Conservation (phyloP, 176 grass and related monocot genomes). For the Aegilops speltoides region DNA sequence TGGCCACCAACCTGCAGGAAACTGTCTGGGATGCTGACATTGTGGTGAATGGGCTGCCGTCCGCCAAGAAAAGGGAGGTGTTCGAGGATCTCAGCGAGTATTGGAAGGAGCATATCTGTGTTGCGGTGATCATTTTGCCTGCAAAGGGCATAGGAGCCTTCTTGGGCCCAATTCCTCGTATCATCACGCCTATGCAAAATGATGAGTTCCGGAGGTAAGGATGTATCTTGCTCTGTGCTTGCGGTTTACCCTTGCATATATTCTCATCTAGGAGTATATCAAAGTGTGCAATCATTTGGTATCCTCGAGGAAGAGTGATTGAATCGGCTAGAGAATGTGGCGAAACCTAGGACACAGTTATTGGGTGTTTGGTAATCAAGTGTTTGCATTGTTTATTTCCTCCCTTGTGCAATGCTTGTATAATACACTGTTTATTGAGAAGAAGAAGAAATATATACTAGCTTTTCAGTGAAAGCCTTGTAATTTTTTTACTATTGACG, state of each 20-base stretch:
- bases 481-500: background rate
- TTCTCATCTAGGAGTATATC: background rate
- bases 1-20: slow-evolving; percentile 95
- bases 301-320: background rate
- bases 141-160: slow-evolving; percentile 83
- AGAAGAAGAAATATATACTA: background rate
- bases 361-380: background rate
- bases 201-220: slow-evolving; percentile 78
- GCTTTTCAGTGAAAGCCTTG: background rate
- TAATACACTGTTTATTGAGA: background rate
- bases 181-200: slow-evolving; percentile 91
- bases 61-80: slow-evolving; percentile 79
- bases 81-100: slow-evolving; percentile 92
- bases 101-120: slow-evolving; percentile 90
- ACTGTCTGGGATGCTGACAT: slow-evolving; percentile 96
- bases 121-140: slow-evolving; percentile 76
- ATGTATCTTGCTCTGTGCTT: slow-evolving; percentile 24
- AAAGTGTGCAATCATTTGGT: background rate
- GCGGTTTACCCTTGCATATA: background rate
- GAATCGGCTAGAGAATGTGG: background rate
- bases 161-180: slow-evolving; percentile 62
- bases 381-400: background rate
- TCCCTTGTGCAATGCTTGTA: background rate
- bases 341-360: background rate
- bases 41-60: slow-evolving; percentile 86